phyloP scores from a whole-genome alignment of 768 basidiomycete genomes.

The Calocybe cyanea region DNA sequence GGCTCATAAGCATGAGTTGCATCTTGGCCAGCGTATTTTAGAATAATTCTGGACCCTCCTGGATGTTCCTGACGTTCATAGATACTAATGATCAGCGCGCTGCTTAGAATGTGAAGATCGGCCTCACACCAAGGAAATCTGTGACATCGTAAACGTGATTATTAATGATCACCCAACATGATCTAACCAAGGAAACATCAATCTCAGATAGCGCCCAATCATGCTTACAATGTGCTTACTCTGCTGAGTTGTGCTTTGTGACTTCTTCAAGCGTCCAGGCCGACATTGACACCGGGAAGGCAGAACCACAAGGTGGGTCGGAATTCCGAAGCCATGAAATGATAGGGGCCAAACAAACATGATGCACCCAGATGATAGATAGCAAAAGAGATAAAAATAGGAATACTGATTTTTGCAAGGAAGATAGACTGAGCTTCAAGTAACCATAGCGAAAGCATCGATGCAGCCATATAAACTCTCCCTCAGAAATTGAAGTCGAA shows the following conservation, averaged over 20 bases:
- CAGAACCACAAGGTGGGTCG: neutral
- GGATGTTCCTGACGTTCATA: constrained; percentile 59
- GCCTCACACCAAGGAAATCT: constrained; percentile 61
- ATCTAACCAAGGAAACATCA: constrained; percentile 34
- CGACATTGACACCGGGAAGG: constrained; percentile 29
- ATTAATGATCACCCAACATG: constrained; percentile 83
- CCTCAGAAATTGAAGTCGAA: no score
- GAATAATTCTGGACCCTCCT: constrained; percentile 77
- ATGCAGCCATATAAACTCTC: no score
- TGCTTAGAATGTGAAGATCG: constrained; percentile 1
- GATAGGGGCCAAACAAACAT: no score
- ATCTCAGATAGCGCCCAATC: constrained; percentile 9
- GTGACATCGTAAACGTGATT: constrained; percentile 86
- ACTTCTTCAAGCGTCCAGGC: constrained; percentile 54
- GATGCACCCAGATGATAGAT: no score
- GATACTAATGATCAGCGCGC: no score
- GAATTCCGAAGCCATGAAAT: neutral
- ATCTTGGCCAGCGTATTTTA: constrained; percentile 82
- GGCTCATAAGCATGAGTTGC: constrained; percentile 76
- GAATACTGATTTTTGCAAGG: no score
- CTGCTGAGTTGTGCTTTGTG: constrained; percentile 49
- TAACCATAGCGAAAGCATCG: no score
- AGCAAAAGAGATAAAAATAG: no score
- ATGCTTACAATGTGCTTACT: constrained; percentile 31
- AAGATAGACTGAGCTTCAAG: no score